Evolutionary conservation across 371 early-diverging fungal species (phyloP).

Genomic region (Mucor saturninus): DNA sequence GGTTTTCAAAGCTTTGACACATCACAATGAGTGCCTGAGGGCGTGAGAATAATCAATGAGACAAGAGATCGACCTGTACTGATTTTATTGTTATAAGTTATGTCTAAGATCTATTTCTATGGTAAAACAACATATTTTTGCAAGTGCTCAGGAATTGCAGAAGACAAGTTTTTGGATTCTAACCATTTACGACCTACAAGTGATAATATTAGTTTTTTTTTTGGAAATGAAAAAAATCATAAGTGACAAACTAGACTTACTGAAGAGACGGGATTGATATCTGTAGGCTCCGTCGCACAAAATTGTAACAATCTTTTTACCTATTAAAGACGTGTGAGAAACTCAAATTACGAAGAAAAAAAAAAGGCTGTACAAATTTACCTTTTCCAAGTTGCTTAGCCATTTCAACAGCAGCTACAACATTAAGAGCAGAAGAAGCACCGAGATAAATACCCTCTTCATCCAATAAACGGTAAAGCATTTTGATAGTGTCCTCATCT

Average conservation of each 20-base stretch:
- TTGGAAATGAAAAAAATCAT: neutral
- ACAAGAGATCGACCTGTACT: too few species aligned
- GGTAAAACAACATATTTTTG: conserved; percentile 82
- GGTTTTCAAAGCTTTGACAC: too few species aligned
- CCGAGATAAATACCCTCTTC: conserved; percentile 95
- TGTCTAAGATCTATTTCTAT: neutral
- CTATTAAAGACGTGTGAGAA: conserved; percentile 20
- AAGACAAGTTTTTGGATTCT: conserved; percentile 77
- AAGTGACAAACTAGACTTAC: conserved; percentile 28
- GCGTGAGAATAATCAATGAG: too few species aligned
- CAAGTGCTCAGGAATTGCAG: conserved; percentile 83
- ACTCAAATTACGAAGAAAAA: too few species aligned
- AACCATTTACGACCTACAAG: conserved; percentile 68
- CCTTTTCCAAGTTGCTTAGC: conserved; percentile 87
- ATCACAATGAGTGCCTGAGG: too few species aligned
- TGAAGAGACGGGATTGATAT: conserved; percentile 91
- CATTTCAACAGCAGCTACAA: conserved; percentile 91
- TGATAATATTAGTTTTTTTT: conserved; percentile 19
- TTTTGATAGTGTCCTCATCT: conserved; percentile 82
- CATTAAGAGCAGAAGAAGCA: conserved; percentile 91
- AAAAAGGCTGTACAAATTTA: conserved; percentile 11
- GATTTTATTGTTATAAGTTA: too few species aligned
- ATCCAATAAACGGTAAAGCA: conserved; percentile 86
- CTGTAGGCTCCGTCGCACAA: conserved; percentile 92
- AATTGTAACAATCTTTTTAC: conserved; percentile 81